Evolutionary conservation across 257 asterid genomes (phyloP), one percentile per base, ranked within the genome.

Genomic region (Rauvolfia tetraphylla): DNA sequence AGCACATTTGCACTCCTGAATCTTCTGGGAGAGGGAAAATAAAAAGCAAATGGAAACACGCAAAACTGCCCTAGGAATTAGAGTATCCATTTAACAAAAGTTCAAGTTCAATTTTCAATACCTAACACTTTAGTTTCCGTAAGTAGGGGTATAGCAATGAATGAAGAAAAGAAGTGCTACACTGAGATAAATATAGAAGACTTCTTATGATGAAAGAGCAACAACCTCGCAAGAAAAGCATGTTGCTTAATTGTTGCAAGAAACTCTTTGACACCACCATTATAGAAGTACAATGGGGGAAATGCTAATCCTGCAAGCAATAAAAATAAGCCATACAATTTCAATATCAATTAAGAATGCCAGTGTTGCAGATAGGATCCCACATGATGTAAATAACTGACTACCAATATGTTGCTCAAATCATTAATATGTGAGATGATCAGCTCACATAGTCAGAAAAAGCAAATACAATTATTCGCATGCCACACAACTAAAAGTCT

Each of bases 261-360:
- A 84, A 95, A 95, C 83, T 95, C 99, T 71, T 89, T 80, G 23
- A 95, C 97, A 72, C 99, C 99, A 78, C 99, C 99, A 84, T 90
- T 95, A 76, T 92, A 95, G 84, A 95, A 95, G 87, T 95, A 92
- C 76, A 95, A 92, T 38, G 99, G 96, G 63, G 99, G 97, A 82
- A 85, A 89, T 79, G 99, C 99, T 74, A 95, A 89, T 75, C 99
- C 99, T 95, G 85, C 76, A 81, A 82, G 68, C 44, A 77, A 74
- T 73, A 81, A 38, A 82, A 72, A 3, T 17, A 31, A 67, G 53
- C 36, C 27, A 75, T 23, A 29, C 12, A 42, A 56, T 56, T 31
- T 49, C 20, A 65, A n/a, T n/a, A n/a, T n/a, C n/a, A n/a, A n/a
- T n/a, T n/a, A n/a, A n/a, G n/a, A n/a, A n/a, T n/a, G n/a, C 13